Conservation (phyloP, 352 stramenopile species). For the Phytophthora megakarya region DNA sequence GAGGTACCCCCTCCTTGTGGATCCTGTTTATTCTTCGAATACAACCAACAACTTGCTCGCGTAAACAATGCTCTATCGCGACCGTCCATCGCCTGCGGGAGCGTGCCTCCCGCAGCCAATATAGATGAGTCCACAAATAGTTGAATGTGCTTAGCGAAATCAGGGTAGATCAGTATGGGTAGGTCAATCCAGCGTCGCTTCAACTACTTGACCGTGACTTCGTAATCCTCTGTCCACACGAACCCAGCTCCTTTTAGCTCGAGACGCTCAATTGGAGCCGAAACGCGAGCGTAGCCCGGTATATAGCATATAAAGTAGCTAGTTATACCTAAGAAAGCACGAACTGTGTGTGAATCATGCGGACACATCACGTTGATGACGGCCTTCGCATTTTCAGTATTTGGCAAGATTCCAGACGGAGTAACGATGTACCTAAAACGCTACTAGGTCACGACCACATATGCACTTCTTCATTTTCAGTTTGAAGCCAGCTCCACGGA, state of each 20-base stretch:
- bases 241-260: constrained; percentile 7
- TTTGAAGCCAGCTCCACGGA: background rate
- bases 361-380: constrained; percentile 5
- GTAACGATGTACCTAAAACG: constrained; percentile 1
- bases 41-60: constrained; percentile 2
- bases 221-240: constrained; percentile 3
- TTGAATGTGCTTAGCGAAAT: background rate
- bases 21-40: constrained; percentile 12
- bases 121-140: constrained; percentile 5
- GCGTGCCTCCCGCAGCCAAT: background rate
- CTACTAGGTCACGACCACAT: constrained; percentile 6
- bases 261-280: constrained; percentile 5
- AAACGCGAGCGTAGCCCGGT: background rate
- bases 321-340: no score
- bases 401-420: constrained; percentile 3
- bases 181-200: background rate
- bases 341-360: background rate
- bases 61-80: background rate
- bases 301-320: constrained; percentile 3
- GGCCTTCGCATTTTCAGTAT: background rate
- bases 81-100: constrained; percentile 6
- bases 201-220: background rate
- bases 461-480: constrained; percentile 13
- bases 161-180: constrained; percentile 2
- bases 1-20: background rate